A percentile compares a stretch with the other conserved stretches of the same genome.
Evolutionary conservation across 1,284 basidiomycete genomes (phyloP).

Genomic region (Ganoderma sinense): DNA sequence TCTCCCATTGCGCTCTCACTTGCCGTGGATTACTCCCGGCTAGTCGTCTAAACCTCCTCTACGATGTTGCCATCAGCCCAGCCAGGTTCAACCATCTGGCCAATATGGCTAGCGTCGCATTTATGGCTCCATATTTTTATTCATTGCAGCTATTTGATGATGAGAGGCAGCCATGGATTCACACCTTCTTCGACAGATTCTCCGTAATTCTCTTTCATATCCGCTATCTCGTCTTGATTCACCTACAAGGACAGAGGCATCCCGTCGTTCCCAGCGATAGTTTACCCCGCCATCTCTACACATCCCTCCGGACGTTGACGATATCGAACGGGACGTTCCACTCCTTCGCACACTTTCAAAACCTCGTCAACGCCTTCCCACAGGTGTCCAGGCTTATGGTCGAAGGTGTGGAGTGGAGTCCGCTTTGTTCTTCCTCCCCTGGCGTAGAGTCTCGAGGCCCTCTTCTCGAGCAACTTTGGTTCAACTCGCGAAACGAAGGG

Average conservation of each 20-base stretch:
- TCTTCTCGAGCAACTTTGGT: conserved; percentile 22
- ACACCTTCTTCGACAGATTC: conserved; percentile 17
- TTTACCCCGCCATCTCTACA: background rate
- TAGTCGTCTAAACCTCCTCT: conserved; percentile 28
- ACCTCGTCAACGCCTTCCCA: conserved; percentile 17
- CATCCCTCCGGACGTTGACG: conserved; percentile 20
- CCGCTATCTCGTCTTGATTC: conserved; percentile 6
- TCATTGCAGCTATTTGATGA: conserved; percentile 26
- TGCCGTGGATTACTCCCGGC: conserved; percentile 24
- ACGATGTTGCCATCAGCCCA: conserved; percentile 15
- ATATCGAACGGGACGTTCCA: conserved; percentile 18
- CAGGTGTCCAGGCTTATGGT: conserved; percentile 15
- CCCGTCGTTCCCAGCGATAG: background rate
- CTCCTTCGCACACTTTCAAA: conserved; percentile 24
- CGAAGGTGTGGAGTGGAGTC: conserved; percentile 18
- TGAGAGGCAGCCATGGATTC: conserved; percentile 24
- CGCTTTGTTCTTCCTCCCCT: background rate
- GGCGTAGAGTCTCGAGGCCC: background rate
- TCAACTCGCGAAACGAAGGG: conserved; percentile 15
- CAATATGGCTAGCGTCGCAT: conserved; percentile 2
- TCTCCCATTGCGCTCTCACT: conserved; percentile 24
- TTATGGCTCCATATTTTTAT: conserved; percentile 16
- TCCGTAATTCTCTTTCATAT: conserved; percentile 4
- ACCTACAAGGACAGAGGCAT: background rate
- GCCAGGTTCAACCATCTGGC: conserved; percentile 24